Evolutionary conservation across 129 eudicot species (phyloP).

Genomic region (Tanacetum coccineum): DNA sequence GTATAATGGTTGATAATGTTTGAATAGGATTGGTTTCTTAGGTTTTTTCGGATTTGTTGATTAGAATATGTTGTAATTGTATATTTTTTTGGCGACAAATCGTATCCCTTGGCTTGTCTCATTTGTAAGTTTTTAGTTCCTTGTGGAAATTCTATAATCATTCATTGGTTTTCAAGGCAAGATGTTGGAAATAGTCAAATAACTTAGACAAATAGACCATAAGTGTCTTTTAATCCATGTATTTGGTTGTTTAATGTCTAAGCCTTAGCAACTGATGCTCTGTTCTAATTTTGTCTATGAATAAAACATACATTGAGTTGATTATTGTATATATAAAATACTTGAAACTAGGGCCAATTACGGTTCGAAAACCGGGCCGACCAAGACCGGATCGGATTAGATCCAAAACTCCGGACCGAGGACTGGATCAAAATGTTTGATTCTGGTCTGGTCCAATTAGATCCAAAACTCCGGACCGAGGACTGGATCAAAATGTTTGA

Average conservation of each 20-base stretch:
- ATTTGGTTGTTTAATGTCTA: background rate
- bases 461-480: too few species aligned
- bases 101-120: slow-evolving; percentile 19
- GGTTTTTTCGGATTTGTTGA: slow-evolving; percentile 16
- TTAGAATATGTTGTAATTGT: slow-evolving; percentile 28
- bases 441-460: too few species aligned
- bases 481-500: too few species aligned
- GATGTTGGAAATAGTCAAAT: background rate
- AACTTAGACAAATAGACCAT: background rate
- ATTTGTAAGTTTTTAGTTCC: slow-evolving; percentile 13
- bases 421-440: too few species aligned
- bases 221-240: background rate
- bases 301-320: too few species aligned
- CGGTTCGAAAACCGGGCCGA: too few species aligned
- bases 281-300: too few species aligned
- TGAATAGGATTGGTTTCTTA: slow-evolving; percentile 28
- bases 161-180: slow-evolving; percentile 7
- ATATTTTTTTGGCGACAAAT: slow-evolving; percentile 15
- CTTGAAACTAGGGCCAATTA: too few species aligned
- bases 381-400: too few species aligned
- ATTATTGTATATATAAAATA: too few species aligned
- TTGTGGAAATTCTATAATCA: background rate
- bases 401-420: too few species aligned
- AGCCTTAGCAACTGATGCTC: background rate
- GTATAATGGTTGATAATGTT: slow-evolving; percentile 29